Percentiles rank a stretch among this genome's conserved stretches.
These are phyloP conservation scores for Leccinum disarticulatum DNA, from an alignment of 768 basidiomycete genomes.

Conservation along the genomic window DNA sequence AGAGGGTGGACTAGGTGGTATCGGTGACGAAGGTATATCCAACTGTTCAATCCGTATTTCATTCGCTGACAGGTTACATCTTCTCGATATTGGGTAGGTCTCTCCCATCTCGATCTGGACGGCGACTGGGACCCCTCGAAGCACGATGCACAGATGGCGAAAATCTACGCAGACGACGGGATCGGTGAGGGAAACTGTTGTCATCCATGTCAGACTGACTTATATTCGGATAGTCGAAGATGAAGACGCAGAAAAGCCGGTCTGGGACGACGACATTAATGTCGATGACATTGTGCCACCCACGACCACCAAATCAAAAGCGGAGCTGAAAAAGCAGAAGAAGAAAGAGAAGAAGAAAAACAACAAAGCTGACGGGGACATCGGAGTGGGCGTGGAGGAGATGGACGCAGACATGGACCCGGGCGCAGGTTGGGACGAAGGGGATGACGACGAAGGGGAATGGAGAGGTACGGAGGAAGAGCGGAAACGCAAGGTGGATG, in stretches of 20 bases:
- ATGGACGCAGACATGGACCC: conserved; percentile 61
- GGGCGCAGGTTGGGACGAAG: conserved; percentile 34
- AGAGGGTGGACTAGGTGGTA: conserved; percentile 58
- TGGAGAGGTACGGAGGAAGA: conserved; percentile 92
- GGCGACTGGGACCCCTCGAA: conserved; percentile 89
- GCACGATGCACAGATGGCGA: conserved; percentile 82
- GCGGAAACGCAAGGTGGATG: conserved; percentile 76
- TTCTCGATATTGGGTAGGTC: conserved; percentile 37
- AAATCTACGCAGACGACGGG: conserved; percentile 59
- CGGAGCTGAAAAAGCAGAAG: conserved; percentile 34
- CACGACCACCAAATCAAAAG: conserved; percentile 33
- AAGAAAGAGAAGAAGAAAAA: conserved; percentile 52
- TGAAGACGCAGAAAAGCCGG: conserved; percentile 64
- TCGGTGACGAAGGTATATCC: conserved; percentile 27
- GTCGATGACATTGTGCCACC: conserved; percentile 59
- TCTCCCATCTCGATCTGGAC: conserved; percentile 78
- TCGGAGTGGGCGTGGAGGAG: conserved; percentile 47
- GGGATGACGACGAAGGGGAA: conserved; percentile 52
- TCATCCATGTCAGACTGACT: not conserved
- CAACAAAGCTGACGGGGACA: conserved; percentile 40
- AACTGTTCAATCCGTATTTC: not conserved
- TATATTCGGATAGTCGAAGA: conserved; percentile 26
- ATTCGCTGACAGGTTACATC: not conserved
- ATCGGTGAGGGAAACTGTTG: conserved; percentile 25
- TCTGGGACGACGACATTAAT: conserved; percentile 90